These are phyloP conservation scores for Filobasidium floriforme DNA, from an alignment of 768 basidiomycete genomes.

Conservation along the genomic window DNA sequence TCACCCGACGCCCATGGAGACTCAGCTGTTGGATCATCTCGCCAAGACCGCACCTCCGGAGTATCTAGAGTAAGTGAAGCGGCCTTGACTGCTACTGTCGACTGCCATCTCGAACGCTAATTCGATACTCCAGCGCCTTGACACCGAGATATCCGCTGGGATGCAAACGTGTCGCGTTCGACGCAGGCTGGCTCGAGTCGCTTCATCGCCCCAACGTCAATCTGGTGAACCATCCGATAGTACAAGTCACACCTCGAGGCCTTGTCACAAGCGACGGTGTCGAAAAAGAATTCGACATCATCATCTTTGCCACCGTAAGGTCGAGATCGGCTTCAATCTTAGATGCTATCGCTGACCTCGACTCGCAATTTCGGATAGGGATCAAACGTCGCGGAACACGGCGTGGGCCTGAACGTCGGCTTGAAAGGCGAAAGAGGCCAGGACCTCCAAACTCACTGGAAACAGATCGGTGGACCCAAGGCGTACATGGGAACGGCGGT, in stretches of 20 bases:
- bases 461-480: slow-evolving; percentile 10
- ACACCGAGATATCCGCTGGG: slow-evolving; percentile 19
- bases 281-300: slow-evolving; percentile 4
- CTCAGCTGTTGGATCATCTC: slow-evolving; percentile 12
- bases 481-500: slow-evolving; percentile 10
- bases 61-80: slow-evolving; percentile 44
- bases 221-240: slow-evolving; percentile 32
- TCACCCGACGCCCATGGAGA: neutral
- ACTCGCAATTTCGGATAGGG: no score
- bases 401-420: slow-evolving; percentile 17
- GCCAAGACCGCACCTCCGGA: slow-evolving; percentile 50
- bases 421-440: slow-evolving; percentile 6
- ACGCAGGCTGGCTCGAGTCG: slow-evolving; percentile 55
- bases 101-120: neutral
- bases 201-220: slow-evolving; percentile 54
- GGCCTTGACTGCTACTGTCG: neutral
- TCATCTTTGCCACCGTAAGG: neutral
- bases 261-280: slow-evolving; percentile 19
- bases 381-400: slow-evolving; percentile 11
- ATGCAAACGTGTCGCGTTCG: slow-evolving; percentile 52
- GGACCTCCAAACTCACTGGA: slow-evolving; percentile 9
- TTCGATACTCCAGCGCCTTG: neutral
- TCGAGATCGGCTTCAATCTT: no score
- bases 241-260: slow-evolving; percentile 14
- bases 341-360: no score